Evolutionary conservation across 176 grass and related monocot species (phyloP).

Genomic region (Otatea glauca): DNA sequence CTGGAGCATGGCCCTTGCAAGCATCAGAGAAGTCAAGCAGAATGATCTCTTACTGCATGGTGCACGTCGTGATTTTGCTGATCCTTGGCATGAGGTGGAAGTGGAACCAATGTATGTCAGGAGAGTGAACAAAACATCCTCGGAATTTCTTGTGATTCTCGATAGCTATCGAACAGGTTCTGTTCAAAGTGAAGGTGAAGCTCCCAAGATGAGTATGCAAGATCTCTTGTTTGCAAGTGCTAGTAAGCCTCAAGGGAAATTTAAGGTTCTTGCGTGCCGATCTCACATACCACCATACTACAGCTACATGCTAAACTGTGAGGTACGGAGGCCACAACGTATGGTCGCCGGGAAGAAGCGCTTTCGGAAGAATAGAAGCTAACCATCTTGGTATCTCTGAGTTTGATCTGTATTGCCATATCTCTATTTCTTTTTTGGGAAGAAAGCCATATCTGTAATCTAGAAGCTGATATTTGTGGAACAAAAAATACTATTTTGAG

Average conservation of each 20-base stretch:
- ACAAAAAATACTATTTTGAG: no score
- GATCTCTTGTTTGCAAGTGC: background rate
- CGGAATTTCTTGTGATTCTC: background rate
- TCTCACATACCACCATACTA: conserved; percentile 30
- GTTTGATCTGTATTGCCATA: no score
- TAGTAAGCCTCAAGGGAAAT: conserved; percentile 3
- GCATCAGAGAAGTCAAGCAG: background rate
- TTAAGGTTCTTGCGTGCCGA: conserved; percentile 15
- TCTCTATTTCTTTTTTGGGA: no score
- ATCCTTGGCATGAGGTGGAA: background rate
- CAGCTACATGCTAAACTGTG: background rate
- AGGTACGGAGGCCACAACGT: background rate
- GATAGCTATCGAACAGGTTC: background rate
- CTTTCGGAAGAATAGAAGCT: background rate
- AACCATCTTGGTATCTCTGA: no score
- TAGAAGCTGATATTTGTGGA: no score
- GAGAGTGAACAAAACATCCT: background rate
- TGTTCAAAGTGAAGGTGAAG: background rate
- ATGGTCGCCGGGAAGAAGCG: background rate
- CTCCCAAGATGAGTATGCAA: background rate
- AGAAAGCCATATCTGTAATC: no score
- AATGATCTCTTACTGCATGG: background rate
- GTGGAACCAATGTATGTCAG: background rate
- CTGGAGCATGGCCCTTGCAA: background rate
- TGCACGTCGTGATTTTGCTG: background rate